Percentiles rank a stretch among this genome's conserved stretches.
These are phyloP conservation scores for Colletotrichum sp. DNA, from an alignment of 2,329 filamentous ascomycete species.

Conservation along the genomic window DNA sequence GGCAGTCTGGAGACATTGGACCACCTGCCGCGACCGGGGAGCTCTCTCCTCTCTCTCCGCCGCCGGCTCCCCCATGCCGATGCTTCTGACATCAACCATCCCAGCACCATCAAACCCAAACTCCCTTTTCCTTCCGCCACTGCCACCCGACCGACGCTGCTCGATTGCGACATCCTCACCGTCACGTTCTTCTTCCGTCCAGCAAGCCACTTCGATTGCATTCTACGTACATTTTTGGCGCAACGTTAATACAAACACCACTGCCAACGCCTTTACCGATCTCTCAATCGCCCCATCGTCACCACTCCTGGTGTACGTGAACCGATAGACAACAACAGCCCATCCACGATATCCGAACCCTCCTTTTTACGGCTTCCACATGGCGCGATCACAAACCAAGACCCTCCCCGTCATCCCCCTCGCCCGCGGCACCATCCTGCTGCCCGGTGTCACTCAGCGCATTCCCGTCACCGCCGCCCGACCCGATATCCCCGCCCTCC, in stretches of 20 bases:
- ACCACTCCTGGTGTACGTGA: conserved; percentile 3
- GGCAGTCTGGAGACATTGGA: not conserved
- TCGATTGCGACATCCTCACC: not conserved
- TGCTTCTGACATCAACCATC: conserved; percentile 11
- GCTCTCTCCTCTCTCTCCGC: not conserved
- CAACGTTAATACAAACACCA: not conserved
- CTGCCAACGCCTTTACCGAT: not conserved
- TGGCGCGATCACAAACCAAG: conserved; percentile 35
- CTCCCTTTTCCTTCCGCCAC: not conserved
- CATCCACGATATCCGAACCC: not conserved
- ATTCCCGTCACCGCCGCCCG: conserved; percentile 81
- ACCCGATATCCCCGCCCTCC: conserved; percentile 85
- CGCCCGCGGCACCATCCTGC: conserved; percentile 78
- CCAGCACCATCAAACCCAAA: not conserved
- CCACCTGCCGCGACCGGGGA: conserved; percentile 4
- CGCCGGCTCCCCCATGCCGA: not conserved
- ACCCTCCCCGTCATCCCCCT: conserved; percentile 82
- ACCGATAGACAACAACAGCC: not conserved
- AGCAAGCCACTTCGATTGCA: not conserved
- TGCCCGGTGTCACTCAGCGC: conserved; percentile 85
- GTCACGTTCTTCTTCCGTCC: not conserved
- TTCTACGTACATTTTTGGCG: not conserved
- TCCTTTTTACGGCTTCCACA: conserved; percentile 9
- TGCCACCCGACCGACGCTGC: not conserved
- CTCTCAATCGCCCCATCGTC: not conserved